A percentile compares a stretch with the other conserved stretches of the same genome.
Evolutionary conservation across 352 stramenopile genomes (phyloP).

Genomic region (Phytophthora capsici): DNA sequence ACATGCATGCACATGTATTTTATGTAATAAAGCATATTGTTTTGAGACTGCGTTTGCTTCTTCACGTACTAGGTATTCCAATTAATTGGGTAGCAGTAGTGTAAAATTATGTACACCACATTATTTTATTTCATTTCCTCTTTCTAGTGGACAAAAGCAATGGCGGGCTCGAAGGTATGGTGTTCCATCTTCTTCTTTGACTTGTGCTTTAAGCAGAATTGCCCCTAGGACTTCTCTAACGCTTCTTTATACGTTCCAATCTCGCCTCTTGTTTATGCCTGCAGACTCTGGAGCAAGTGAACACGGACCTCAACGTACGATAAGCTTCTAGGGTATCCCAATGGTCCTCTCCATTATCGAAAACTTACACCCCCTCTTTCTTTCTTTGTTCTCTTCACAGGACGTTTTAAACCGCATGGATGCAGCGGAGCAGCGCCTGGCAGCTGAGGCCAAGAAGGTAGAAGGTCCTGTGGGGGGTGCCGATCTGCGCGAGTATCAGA

Average conservation of each 20-base stretch:
- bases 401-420: constrained; percentile 56
- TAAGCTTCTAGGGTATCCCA: background rate
- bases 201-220: background rate
- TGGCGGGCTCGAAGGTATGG: constrained; percentile 24
- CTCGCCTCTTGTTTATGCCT: background rate
- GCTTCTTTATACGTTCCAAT: background rate
- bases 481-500: constrained; percentile 76
- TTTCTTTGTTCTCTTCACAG: constrained; percentile 29
- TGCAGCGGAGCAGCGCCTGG: constrained; percentile 55
- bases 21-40: no score
- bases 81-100: no score
- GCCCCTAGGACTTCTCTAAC: background rate
- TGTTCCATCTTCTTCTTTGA: background rate
- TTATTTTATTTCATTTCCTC: background rate
- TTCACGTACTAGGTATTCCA: no score
- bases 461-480: constrained; percentile 66
- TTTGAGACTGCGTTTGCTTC: no score
- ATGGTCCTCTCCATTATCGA: background rate
- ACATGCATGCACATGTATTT: no score
- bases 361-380: background rate
- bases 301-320: constrained; percentile 41
- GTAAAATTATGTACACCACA: constrained; percentile 9
- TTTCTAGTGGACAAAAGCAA: constrained; percentile 23
- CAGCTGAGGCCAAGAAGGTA: constrained; percentile 35
- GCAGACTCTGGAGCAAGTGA: constrained; percentile 41